Conservation (phyloP, 129 eudicot species). For the Erigeron canadensis region DNA sequence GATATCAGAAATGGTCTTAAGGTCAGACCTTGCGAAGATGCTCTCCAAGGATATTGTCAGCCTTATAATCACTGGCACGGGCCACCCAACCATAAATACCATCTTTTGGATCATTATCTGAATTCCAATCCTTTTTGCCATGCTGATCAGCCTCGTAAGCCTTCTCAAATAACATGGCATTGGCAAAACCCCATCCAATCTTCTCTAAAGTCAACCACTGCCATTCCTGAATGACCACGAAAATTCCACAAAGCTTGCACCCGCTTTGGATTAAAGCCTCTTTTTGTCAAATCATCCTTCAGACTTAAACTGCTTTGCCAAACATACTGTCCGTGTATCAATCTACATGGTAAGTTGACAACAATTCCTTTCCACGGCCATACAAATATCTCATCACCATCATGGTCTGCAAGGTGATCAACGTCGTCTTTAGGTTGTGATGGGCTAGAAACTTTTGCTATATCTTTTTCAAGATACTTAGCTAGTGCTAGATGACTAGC, state of each 20-base stretch:
- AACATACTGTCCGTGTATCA: conserved; percentile 59
- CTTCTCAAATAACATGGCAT: conserved; percentile 88
- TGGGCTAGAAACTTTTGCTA: conserved; percentile 41
- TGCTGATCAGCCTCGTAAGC: conserved; percentile 60
- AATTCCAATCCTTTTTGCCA: conserved; percentile 64
- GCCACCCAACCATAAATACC: conserved; percentile 84
- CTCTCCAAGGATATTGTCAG: conserved; percentile 51
- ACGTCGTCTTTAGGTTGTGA: conserved; percentile 35
- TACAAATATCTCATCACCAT: conserved; percentile 75
- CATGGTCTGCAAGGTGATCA: conserved; percentile 47
- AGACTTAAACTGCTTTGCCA: conserved; percentile 81
- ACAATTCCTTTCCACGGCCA: conserved; percentile 85
- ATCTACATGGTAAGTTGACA: conserved; percentile 55
- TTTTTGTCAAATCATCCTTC: conserved; percentile 54
- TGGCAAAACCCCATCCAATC: conserved; percentile 72
- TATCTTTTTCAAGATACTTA: conserved; percentile 56
- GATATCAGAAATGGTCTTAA: conserved; percentile 65
- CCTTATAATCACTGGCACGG: conserved; percentile 71
- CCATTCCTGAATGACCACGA: conserved; percentile 66
- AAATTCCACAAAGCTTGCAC: conserved; percentile 72
- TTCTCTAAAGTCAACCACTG: conserved; percentile 62
- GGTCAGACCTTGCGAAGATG: conserved; percentile 69
- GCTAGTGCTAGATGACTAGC: conserved; percentile 69
- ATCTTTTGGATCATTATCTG: conserved; percentile 25
- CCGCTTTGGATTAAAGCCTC: conserved; percentile 70